A percentile compares a stretch with the other conserved stretches of the same genome.
phyloP scores from a whole-genome alignment of 1,284 basidiomycete genomes.

The Sutorius eximius region DNA sequence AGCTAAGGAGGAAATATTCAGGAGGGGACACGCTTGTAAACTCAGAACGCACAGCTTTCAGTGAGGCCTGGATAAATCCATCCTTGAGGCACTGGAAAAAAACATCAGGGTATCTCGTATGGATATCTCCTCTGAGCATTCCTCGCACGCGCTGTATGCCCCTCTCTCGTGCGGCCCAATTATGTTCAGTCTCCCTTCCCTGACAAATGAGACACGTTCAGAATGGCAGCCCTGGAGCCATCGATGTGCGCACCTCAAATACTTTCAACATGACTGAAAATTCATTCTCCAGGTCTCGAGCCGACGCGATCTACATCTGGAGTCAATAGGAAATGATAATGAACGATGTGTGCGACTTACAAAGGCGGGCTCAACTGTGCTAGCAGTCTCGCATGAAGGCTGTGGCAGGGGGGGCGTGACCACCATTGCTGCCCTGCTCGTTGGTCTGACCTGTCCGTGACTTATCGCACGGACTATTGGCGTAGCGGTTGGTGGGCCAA shows the following conservation, averaged over 20 bases:
- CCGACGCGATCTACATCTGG: conserved; percentile 70
- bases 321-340: conserved; percentile 5
- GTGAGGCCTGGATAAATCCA: conserved; percentile 77
- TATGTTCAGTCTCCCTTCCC: conserved; percentile 96
- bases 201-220: conserved; percentile 34
- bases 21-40: background rate
- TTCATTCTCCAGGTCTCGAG: conserved; percentile 83
- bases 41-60: conserved; percentile 73
- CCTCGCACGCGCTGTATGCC: conserved; percentile 82
- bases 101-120: conserved; percentile 68
- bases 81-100: conserved; percentile 78
- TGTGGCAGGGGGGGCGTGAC: conserved; percentile 43
- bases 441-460: conserved; percentile 50
- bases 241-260: conserved; percentile 64
- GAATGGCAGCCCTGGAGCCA: conserved; percentile 1
- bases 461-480: conserved; percentile 49
- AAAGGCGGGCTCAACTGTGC: conserved; percentile 63
- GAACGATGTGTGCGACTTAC: conserved; percentile 44
- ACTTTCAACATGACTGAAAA: conserved; percentile 75
- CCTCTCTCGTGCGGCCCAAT: conserved; percentile 87
- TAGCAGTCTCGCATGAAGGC: conserved; percentile 41
- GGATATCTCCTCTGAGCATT: conserved; percentile 86
- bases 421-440: conserved; percentile 53
- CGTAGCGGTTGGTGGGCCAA: conserved; percentile 29
- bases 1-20: conserved; percentile 50